Percentiles rank a stretch among this genome's conserved stretches.
Conservation (phyloP, 2,329 filamentous ascomycete genomes). For the Aspergillus sp. region DNA sequence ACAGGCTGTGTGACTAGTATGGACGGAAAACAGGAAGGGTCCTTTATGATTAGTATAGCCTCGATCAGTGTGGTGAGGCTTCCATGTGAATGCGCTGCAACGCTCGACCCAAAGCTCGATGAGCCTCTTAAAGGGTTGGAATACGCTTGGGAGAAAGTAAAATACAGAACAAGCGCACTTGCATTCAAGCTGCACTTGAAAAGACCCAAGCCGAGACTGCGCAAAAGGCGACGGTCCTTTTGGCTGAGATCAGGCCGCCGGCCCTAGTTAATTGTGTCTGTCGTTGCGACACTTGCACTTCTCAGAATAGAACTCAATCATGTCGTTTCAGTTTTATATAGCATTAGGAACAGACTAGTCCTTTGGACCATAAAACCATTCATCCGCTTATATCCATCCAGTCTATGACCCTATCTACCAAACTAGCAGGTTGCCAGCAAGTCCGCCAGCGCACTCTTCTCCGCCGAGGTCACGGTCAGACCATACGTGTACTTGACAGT, state of each 20-base stretch:
- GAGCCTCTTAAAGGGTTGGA: background rate
- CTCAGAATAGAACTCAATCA: too few relatives aligned
- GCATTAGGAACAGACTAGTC: background rate
- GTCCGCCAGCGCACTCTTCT: slow-evolving; percentile 66
- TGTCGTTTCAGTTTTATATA: background rate
- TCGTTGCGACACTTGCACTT: too few relatives aligned
- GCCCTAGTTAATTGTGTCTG: background rate
- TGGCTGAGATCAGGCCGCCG: too few relatives aligned
- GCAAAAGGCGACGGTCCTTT: background rate
- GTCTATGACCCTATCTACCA: background rate
- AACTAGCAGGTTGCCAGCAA: slow-evolving; percentile 66
- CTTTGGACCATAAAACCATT: too few relatives aligned
- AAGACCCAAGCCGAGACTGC: background rate
- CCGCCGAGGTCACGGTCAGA: slow-evolving; percentile 67
- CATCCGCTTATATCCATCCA: too few relatives aligned
- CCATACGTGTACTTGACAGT: slow-evolving; percentile 73
- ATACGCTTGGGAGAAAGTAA: background rate
- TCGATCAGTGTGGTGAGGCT: slow-evolving; percentile 7
- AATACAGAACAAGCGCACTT: background rate
- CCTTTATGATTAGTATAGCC: slow-evolving; percentile 2
- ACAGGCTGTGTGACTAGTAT: background rate
- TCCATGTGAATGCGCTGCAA: background rate
- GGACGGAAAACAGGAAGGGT: background rate
- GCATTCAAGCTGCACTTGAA: background rate
- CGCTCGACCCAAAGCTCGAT: slow-evolving; percentile 13